These are phyloP conservation scores for Auriculariales sp. DNA, from an alignment of 768 basidiomycete genomes.

Conservation along the genomic window DNA sequence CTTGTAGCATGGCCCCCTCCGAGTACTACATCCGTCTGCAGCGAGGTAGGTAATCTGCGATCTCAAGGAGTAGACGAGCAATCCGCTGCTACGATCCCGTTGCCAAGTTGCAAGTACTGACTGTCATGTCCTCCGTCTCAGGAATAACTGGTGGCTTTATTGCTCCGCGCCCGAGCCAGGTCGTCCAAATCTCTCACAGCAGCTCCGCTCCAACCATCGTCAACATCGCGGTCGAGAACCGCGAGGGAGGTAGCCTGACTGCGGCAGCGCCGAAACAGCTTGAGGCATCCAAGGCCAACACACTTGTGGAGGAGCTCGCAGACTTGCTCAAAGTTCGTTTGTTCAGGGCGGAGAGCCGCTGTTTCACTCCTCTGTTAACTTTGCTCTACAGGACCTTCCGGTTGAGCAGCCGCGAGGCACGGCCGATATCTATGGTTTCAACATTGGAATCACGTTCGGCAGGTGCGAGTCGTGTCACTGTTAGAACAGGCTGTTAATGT, in stretches of 20 bases:
- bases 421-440: conserved; percentile 56
- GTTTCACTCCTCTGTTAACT: too few species aligned
- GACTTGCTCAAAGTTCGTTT: conserved; percentile 48
- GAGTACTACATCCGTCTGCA: conserved; percentile 48
- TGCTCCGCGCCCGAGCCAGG: conserved; percentile 44
- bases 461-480: not conserved
- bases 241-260: conserved; percentile 29
- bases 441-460: conserved; percentile 9
- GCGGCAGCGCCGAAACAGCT: conserved; percentile 27
- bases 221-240: conserved; percentile 30
- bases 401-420: conserved; percentile 40
- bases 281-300: conserved; percentile 14
- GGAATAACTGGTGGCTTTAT: conserved; percentile 69
- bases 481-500: conserved; percentile 41
- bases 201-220: conserved; percentile 21
- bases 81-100: too few species aligned
- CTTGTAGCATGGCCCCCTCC: conserved; percentile 29
- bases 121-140: conserved; percentile 15
- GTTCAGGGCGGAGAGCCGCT: not conserved
- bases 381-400: conserved; percentile 37
- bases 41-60: conserved; percentile 27
- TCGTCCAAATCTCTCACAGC: conserved; percentile 37
- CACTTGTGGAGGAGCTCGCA: conserved; percentile 43
- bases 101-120: not conserved
- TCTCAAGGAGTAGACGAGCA: not conserved